A percentile compares a stretch with the other conserved stretches of the same genome.
Evolutionary conservation across 495 filamentous ascomycete species (phyloP).

Genomic region (Aspergillus cavernicola): DNA sequence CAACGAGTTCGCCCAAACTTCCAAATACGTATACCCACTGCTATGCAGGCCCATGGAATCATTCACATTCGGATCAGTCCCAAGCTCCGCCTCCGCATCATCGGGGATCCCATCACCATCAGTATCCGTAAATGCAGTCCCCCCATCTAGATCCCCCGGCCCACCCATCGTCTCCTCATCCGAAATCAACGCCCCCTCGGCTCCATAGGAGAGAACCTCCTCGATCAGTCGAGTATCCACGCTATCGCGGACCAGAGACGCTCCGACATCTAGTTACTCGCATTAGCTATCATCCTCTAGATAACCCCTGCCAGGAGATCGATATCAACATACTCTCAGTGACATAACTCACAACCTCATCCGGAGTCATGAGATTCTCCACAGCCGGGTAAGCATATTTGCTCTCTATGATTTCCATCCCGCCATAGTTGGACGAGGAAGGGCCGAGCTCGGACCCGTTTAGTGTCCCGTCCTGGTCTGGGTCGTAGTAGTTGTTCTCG

Average conservation of each 20-base stretch:
- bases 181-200: conserved; percentile 13
- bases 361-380: conserved; percentile 4
- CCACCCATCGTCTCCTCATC: conserved; percentile 16
- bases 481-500: conserved; percentile 17
- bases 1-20: conserved; percentile 22
- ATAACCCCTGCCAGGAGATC: no score
- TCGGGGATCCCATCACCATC: conserved; percentile 20
- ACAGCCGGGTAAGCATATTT: conserved; percentile 16
- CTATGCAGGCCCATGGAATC: conserved; percentile 16
- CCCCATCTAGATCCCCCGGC: conserved; percentile 11
- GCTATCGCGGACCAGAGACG: conserved; percentile 14
- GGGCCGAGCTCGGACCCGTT: conserved; percentile 12
- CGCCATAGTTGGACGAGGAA: conserved; percentile 10
- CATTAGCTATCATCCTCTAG: not conserved
- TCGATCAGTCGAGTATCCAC: conserved; percentile 15
- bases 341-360: conserved; percentile 14
- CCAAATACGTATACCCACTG: conserved; percentile 19
- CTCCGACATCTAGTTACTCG: conserved; percentile 6
- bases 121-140: conserved; percentile 6
- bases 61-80: conserved; percentile 13
- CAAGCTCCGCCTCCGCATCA: conserved; percentile 13
- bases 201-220: conserved; percentile 13
- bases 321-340: conserved; percentile 15
- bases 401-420: conserved; percentile 15
- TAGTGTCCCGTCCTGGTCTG: conserved; percentile 16